Base-by-base conservation (phyloP, 1,284 basidiomycete genomes). In the Ustilago loliicola region DNA sequence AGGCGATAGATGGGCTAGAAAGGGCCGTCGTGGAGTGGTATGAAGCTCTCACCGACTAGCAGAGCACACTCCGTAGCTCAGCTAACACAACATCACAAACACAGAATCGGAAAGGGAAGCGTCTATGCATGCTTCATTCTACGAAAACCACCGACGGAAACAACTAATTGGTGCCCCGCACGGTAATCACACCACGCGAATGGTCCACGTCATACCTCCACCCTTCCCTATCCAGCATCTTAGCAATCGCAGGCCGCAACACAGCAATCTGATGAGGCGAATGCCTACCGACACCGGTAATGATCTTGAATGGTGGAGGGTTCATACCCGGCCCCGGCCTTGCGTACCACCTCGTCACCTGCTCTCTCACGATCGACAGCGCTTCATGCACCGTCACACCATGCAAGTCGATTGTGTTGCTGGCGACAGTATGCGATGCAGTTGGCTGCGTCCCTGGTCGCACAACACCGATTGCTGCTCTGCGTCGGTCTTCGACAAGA, bases 261-360 rank as follows among this genome's bases (percentile, higher is more conserved):
- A 87, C 75, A 1, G 87, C 80, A 15, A 80, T 80, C 29, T 85
- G 66, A 48, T 83, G 80, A n/a, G 73, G 77, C 51, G 83, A 85
- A 61, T 87, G 87, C 19, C 80, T 61, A 11, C 87, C 87, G 17
- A 86, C 81, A 11, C 87, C 87, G 15, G 87, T 87, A 32, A 87
- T 75, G 60, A 87, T 86, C 29, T 81, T 80, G 21, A 87, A 75
- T 1, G 85, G 82, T 0, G 78, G 48, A n/a, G 63, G 56, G 15
- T 52, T 63, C 50, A 62, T 45, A 9, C 61, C 61, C 11, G 78
- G 60, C 1, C 53, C 60, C 5, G 73, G 72, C 13, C 52, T 53
- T 0, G 82, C 55, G 66, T 82, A 83, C 86, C 87, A 86, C 10
- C 61, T 61, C 13, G 80, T 80, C 38, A 86, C 75, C 21, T 73